A percentile compares a stretch with the other conserved stretches of the same genome.
These are phyloP conservation scores for Dendrobium officinale DNA, from an alignment of 106 monocot species.

Conservation along the genomic window DNA sequence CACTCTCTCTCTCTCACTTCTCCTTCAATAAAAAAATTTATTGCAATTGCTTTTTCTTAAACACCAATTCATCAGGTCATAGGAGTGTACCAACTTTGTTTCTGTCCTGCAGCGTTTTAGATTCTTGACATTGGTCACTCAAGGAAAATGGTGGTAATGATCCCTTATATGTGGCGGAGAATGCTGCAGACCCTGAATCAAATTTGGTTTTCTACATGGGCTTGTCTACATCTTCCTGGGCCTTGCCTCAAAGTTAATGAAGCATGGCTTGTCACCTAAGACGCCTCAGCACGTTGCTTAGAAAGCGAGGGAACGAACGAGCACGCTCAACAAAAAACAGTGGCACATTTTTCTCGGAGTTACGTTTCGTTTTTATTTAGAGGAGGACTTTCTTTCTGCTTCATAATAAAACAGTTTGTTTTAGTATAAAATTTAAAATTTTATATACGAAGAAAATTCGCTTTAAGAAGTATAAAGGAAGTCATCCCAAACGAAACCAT, in stretches of 20 bases:
- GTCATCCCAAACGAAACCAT: no score
- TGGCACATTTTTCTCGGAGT: no score
- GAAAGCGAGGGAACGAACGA: slow-evolving; percentile 96
- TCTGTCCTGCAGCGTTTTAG: slow-evolving; percentile 61
- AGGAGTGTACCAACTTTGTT: not conserved
- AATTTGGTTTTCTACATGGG: slow-evolving; percentile 97
- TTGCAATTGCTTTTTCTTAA: no score
- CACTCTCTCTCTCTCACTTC: no score
- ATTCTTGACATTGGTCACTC: slow-evolving; percentile 94
- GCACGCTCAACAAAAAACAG: no score
- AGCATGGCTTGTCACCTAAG: slow-evolving; percentile 55
- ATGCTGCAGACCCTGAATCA: slow-evolving; percentile 80
- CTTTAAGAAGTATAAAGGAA: no score
- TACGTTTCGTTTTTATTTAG: no score
- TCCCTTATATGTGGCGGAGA: slow-evolving; percentile 68
- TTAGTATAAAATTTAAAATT: no score
- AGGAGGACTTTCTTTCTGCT: no score
- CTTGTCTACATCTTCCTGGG: slow-evolving; percentile 79
- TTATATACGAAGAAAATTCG: no score
- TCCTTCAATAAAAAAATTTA: no score
- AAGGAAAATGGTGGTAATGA: slow-evolving; percentile 85
- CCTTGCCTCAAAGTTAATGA: slow-evolving; percentile 54
- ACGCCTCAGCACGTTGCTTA: slow-evolving; percentile 88
- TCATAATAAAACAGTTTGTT: no score
- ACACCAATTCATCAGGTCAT: not conserved